Evolutionary conservation across 768 basidiomycete genomes (phyloP).

Genomic region (Rhodotorula diobovata): DNA sequence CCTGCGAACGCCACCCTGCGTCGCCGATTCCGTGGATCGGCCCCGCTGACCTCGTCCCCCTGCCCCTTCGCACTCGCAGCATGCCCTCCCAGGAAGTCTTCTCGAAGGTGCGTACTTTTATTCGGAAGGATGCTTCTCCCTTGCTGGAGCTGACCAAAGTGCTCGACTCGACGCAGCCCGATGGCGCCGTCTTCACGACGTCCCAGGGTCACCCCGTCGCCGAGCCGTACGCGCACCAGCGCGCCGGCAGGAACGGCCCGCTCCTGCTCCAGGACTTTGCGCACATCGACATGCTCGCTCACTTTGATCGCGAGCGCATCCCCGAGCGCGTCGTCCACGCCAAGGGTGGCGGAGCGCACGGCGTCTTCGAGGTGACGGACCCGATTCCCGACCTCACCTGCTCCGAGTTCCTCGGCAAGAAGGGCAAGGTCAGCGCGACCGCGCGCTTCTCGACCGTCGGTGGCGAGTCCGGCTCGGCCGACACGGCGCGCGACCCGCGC

Average conservation of each 20-base stretch:
- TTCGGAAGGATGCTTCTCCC: background rate
- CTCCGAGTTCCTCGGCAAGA: conserved; percentile 49
- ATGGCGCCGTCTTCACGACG: conserved; percentile 71
- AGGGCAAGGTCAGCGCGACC: conserved; percentile 46
- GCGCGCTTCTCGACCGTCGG: conserved; percentile 51
- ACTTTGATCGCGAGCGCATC: conserved; percentile 53
- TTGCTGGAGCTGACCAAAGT: no score
- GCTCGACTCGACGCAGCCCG: conserved; percentile 35
- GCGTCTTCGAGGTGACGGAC: conserved; percentile 49
- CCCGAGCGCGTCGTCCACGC: conserved; percentile 66
- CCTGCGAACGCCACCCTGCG: background rate
- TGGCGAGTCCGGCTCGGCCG: conserved; percentile 51
- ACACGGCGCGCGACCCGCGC: conserved; percentile 51
- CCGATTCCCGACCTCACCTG: conserved; percentile 49
- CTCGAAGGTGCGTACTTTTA: background rate
- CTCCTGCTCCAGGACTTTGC: conserved; percentile 87
- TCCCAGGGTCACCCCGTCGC: conserved; percentile 69
- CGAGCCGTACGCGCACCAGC: conserved; percentile 73
- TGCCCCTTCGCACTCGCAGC: background rate
- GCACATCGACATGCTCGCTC: conserved; percentile 80
- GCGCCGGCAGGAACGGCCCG: conserved; percentile 70
- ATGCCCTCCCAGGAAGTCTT: conserved; percentile 1
- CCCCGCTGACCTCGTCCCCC: background rate
- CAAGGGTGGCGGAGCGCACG: conserved; percentile 65
- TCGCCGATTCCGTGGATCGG: background rate